phyloP scores from a whole-genome alignment of 352 stramenopile genomes.

The Globisporangium canariense region DNA sequence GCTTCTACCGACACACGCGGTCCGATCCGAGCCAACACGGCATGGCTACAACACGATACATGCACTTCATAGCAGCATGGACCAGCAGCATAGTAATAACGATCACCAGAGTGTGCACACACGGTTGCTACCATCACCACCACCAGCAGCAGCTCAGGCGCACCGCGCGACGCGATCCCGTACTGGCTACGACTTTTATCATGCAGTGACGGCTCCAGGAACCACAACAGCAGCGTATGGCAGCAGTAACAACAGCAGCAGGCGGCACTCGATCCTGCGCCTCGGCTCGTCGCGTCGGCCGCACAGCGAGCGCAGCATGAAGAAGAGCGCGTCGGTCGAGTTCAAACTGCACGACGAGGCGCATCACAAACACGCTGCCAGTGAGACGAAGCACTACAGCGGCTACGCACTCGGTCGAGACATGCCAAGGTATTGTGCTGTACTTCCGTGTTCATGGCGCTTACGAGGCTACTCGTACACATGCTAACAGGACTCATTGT shows the following conservation, averaged over 20 bases:
- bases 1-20: neutral
- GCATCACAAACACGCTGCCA: conserved; percentile 22
- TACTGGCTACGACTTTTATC: conserved; percentile 3
- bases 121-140: conserved; percentile 6
- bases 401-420: conserved; percentile 39
- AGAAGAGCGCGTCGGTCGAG: conserved; percentile 71
- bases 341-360: conserved; percentile 56
- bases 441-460: neutral
- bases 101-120: conserved; percentile 10
- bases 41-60: conserved; percentile 5
- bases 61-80: neutral
- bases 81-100: neutral
- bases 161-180: neutral
- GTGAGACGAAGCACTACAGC: conserved; percentile 22
- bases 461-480: neutral
- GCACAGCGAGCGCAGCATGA: conserved; percentile 27
- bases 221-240: neutral
- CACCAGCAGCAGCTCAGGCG: neutral
- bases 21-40: conserved; percentile 9
- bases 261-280: conserved; percentile 59
- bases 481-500: neutral
- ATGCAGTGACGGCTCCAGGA: neutral
- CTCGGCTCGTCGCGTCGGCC: conserved; percentile 38
- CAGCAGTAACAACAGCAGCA: conserved; percentile 20
- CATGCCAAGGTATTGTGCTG: conserved; percentile 34